These are phyloP conservation scores for Mycena metata DNA, from an alignment of 768 basidiomycete species.

Conservation along the genomic window DNA sequence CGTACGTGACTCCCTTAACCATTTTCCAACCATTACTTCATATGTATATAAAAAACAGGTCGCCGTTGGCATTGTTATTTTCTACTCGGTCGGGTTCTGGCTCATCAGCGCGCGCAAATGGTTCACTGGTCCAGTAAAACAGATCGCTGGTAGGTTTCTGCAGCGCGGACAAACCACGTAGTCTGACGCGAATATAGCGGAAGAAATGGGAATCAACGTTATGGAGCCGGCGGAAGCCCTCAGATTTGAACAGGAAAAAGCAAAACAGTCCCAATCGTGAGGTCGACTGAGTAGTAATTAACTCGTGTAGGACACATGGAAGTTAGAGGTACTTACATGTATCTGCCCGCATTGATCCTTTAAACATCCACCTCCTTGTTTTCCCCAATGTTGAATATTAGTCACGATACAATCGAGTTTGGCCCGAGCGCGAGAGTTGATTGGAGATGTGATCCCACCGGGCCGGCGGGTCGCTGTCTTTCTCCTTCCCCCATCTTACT, in stretches of 20 bases:
- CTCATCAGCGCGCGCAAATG: slow-evolving; percentile 76
- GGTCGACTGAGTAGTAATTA: too few relatives aligned
- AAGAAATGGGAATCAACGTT: slow-evolving; percentile 64
- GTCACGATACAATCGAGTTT: too few relatives aligned
- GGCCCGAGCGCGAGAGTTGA: too few relatives aligned
- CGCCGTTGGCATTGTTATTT: slow-evolving; percentile 79
- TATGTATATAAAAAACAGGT: slow-evolving; percentile 45
- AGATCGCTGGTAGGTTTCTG: slow-evolving; percentile 64
- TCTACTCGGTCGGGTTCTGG: slow-evolving; percentile 79
- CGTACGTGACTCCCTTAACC: slow-evolving; percentile 40
- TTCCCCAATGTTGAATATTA: too few relatives aligned
- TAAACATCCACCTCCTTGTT: too few relatives aligned
- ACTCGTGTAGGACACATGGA: too few relatives aligned
- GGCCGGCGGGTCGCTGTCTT: too few relatives aligned
- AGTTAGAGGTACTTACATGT: too few relatives aligned
- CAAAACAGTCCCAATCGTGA: slow-evolving; percentile 1
- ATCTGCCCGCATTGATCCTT: too few relatives aligned
- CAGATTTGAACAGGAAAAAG: slow-evolving; percentile 31
- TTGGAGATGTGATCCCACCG: too few relatives aligned
- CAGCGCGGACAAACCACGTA: too few relatives aligned
- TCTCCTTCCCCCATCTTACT: too few relatives aligned
- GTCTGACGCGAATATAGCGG: slow-evolving; percentile 48
- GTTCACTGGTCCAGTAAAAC: slow-evolving; percentile 79
- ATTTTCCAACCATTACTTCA: not conserved
- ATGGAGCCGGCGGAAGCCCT: slow-evolving; percentile 51